Conservation (phyloP, 2,329 filamentous ascomycete species). For the Helicocarpus griseus region DNA sequence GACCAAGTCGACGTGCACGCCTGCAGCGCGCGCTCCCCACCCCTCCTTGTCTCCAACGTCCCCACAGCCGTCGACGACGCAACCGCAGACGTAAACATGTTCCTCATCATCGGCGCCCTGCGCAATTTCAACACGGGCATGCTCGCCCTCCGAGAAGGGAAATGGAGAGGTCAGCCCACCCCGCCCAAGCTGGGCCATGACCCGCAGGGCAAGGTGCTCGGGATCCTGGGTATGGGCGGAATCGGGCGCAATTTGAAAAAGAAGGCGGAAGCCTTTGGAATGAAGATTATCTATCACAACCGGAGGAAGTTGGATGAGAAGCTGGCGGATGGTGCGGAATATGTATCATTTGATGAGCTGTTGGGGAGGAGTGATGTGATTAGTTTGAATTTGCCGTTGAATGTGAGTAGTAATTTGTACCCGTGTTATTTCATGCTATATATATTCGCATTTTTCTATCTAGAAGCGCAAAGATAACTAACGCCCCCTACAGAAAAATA, state of each 20-base stretch:
- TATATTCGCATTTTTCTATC: no score
- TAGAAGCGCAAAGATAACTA: no score
- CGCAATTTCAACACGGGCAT: conserved; percentile 63
- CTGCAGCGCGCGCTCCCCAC: conserved; percentile 51
- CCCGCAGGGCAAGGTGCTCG: conserved; percentile 66
- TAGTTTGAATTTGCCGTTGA: conserved; percentile 70
- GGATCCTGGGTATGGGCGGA: conserved; percentile 78
- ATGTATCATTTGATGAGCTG: conserved; percentile 61
- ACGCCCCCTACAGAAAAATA: conserved; percentile 47
- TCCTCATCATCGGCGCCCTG: conserved; percentile 69
- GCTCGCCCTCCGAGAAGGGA: conserved; percentile 52
- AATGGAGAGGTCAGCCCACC: conserved; percentile 53
- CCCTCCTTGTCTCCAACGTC: conserved; percentile 66
- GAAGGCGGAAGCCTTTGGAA: conserved; percentile 66
- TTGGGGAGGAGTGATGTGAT: conserved; percentile 63
- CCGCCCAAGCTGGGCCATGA: conserved; percentile 58
- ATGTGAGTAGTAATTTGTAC: no score
- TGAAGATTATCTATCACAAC: conserved; percentile 68
- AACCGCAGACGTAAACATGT: conserved; percentile 73
- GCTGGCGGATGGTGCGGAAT: conserved; percentile 29
- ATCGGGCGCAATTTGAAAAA: conserved; percentile 69
- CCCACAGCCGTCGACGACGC: conserved; percentile 74
- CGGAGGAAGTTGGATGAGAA: conserved; percentile 51
- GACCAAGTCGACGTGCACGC: conserved; percentile 68
- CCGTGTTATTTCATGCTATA: no score